phyloP scores from a whole-genome alignment of 176 grass and related monocot species.

The Neostapfia colusana region DNA sequence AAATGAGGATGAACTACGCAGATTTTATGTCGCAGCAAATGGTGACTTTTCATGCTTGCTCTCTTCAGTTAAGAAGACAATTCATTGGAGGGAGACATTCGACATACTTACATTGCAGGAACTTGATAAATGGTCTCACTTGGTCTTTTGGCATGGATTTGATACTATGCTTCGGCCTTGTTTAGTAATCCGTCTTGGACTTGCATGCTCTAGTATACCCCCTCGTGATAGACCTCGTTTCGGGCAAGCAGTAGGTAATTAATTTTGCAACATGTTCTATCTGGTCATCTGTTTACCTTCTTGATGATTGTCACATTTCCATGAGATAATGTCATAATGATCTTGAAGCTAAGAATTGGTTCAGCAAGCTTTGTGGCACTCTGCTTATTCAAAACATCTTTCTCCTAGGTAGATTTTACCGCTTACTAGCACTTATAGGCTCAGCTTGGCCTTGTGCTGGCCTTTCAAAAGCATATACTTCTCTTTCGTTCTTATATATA shows the following conservation, averaged over 20 bases:
- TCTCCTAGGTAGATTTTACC: constrained; percentile 5
- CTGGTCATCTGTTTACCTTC: constrained; percentile 1
- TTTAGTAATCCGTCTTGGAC: constrained; percentile 85
- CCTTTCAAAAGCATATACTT: not conserved
- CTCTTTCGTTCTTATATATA: not conserved
- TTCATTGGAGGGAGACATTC: constrained; percentile 88
- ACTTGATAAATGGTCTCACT: constrained; percentile 92
- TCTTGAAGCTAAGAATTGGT: constrained; percentile 7
- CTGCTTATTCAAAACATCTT: constrained; percentile 19
- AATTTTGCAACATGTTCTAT: constrained; percentile 41
- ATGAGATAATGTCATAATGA: constrained; percentile 29
- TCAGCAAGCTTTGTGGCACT: not conserved
- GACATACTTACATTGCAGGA: constrained; percentile 86
- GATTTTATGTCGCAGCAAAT: constrained; percentile 81
- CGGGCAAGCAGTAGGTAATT: constrained; percentile 97
- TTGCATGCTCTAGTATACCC: constrained; percentile 74
- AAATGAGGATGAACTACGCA: constrained; percentile 70
- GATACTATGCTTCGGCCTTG: constrained; percentile 86
- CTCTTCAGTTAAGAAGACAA: constrained; percentile 85
- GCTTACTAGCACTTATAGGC: not conserved
- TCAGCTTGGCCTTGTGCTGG: not conserved
- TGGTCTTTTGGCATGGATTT: constrained; percentile 97
- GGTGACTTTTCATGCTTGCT: constrained; percentile 72
- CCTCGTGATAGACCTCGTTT: constrained; percentile 74
- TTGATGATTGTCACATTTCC: constrained; percentile 4